A percentile compares a stretch with the other conserved stretches of the same genome.
Evolutionary conservation across 2,329 filamentous ascomycete genomes (phyloP).

Genomic region (Colletotrichum sp.): DNA sequence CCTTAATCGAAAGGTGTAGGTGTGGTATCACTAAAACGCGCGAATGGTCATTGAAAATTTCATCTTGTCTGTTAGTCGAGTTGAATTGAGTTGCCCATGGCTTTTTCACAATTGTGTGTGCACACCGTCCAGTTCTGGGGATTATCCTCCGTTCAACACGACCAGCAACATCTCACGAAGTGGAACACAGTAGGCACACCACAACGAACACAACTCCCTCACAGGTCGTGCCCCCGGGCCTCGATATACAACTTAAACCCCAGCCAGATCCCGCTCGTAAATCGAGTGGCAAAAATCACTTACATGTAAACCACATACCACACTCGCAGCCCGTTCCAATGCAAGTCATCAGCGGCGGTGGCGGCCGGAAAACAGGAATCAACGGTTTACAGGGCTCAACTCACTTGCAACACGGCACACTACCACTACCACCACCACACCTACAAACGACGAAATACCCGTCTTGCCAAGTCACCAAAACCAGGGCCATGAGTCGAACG

Average conservation of each 20-base stretch:
- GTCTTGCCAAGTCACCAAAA: background rate
- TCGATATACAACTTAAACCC: background rate
- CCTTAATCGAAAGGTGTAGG: no score
- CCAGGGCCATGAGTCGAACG: background rate
- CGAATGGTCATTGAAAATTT: no score
- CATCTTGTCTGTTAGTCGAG: no score
- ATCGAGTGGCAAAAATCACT: background rate
- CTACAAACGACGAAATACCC: background rate
- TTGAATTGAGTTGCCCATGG: no score
- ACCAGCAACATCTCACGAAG: no score
- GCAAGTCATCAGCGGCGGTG: background rate
- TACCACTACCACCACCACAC: background rate
- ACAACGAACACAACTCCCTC: background rate
- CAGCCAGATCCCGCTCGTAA: background rate
- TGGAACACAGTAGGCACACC: background rate
- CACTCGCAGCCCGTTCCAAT: background rate
- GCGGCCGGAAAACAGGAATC: background rate
- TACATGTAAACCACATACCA: background rate
- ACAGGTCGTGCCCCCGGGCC: accelerated
- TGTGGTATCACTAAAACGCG: no score
- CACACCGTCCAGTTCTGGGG: no score
- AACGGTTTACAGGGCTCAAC: background rate
- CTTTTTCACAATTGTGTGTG: background rate
- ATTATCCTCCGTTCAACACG: no score
- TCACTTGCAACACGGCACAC: background rate